These are phyloP conservation scores for Melanomma pulvis-pyrius DNA, from an alignment of 495 filamentous ascomycete genomes.

Conservation along the genomic window DNA sequence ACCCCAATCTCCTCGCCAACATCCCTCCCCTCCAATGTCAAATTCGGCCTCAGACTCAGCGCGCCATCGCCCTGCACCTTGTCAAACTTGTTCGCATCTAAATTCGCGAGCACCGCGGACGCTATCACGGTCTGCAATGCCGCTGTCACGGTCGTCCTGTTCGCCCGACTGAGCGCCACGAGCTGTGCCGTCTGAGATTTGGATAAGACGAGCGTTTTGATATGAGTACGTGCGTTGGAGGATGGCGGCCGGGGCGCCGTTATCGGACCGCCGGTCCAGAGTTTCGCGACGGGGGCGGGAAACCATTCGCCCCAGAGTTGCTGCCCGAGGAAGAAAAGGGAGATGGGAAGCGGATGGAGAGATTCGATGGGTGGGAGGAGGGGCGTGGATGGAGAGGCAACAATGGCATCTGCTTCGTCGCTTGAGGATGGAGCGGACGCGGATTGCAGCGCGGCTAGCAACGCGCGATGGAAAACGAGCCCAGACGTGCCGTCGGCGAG, in stretches of 20 bases:
- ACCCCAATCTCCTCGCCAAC: constrained; percentile 1
- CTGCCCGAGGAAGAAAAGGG: constrained; percentile 37
- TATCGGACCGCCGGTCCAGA: constrained; percentile 33
- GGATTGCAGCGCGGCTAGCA: constrained; percentile 44
- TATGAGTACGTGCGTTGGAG: not conserved
- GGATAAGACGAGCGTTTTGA: constrained; percentile 10
- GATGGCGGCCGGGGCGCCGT: not conserved
- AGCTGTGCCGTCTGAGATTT: not conserved
- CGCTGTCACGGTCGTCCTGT: constrained; percentile 16
- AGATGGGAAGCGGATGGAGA: constrained; percentile 40
- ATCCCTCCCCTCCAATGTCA: not conserved
- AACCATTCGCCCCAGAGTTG: constrained; percentile 39
- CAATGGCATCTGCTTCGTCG: not conserved
- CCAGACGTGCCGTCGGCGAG: constrained; percentile 41
- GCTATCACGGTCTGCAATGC: constrained; percentile 14
- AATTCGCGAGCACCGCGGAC: not conserved
- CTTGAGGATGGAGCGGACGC: constrained; percentile 10
- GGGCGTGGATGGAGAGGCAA: constrained; percentile 1
- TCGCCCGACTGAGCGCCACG: constrained; percentile 3
- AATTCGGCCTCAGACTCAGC: constrained; percentile 2
- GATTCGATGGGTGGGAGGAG: constrained; percentile 24
- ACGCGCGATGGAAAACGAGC: constrained; percentile 49
- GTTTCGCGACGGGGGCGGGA: constrained; percentile 1
- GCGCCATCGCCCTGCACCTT: not conserved
- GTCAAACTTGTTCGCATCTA: not conserved